Conservation (phyloP, 345 rosid genomes). For the Psidium guajava region DNA sequence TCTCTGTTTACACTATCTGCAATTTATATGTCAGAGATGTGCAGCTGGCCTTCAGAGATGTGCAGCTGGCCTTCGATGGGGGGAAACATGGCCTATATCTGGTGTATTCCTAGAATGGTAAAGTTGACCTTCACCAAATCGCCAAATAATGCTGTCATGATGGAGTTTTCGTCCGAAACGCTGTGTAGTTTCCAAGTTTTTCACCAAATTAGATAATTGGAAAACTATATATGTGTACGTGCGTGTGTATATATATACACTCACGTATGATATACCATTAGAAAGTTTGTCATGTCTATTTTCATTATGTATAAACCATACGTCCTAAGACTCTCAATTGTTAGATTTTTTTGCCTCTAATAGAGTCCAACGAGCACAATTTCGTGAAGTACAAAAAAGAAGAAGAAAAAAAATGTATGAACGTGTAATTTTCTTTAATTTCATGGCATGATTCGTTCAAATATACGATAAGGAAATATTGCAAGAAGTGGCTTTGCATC, state of each 20-base stretch:
- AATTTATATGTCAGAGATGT: not conserved
- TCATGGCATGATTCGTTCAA: too few relatives aligned
- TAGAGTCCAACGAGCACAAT: too few relatives aligned
- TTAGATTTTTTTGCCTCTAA: not conserved
- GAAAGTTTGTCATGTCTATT: too few relatives aligned
- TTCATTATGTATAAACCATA: too few relatives aligned
- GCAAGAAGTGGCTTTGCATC: not conserved
- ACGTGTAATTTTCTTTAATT: too few relatives aligned
- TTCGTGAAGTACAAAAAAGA: too few relatives aligned
- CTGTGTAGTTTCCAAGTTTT: not conserved
- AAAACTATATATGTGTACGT: not conserved
- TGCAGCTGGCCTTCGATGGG: too few relatives aligned
- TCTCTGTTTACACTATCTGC: not conserved
- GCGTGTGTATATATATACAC: too few relatives aligned
- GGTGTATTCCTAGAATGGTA: not conserved
- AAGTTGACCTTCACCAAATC: not conserved
- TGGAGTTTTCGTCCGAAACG: not conserved
- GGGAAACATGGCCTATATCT: not conserved
- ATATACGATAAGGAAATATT: too few relatives aligned
- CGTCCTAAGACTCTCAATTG: too few relatives aligned
- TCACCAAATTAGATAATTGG: not conserved
- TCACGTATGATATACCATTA: too few relatives aligned
- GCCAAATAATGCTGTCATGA: not conserved
- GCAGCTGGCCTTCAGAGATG: not conserved
- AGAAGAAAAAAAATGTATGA: too few relatives aligned